Conservation (phyloP, 2,329 filamentous ascomycete species). For the Lachnellula hyalina region DNA sequence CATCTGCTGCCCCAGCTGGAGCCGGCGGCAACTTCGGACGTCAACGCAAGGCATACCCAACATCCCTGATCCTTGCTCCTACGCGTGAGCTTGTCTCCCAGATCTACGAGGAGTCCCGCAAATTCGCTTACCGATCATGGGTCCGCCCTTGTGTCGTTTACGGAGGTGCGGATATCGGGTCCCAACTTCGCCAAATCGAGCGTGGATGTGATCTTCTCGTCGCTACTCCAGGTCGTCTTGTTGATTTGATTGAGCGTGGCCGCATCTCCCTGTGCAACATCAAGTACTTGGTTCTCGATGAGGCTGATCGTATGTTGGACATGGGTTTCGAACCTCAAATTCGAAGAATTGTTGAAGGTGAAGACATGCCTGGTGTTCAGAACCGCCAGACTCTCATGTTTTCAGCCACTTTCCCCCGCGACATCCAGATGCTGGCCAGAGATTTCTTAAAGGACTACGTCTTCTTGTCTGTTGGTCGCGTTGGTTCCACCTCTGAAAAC, state of each 20-base stretch:
- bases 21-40: constrained; percentile 74
- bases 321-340: constrained; percentile 99
- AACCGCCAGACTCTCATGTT: constrained; percentile 99
- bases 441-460: constrained; percentile 99
- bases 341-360: constrained; percentile 93
- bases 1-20: constrained; percentile 60
- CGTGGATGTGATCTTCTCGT: constrained; percentile 94
- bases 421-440: constrained; percentile 97
- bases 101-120: constrained; percentile 95
- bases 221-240: constrained; percentile 92
- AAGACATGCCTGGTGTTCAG: constrained; percentile 87
- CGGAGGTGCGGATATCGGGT: constrained; percentile 97
- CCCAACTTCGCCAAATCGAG: constrained; percentile 97
- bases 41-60: constrained; percentile 96
- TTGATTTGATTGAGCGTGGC: constrained; percentile 97
- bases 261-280: constrained; percentile 97
- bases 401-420: constrained; percentile 96
- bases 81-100: constrained; percentile 98
- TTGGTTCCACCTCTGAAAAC: constrained; percentile 99
- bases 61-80: constrained; percentile 89
- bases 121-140: constrained; percentile 98
- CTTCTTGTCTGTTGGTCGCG: constrained; percentile 97
- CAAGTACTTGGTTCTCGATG: constrained; percentile 97
- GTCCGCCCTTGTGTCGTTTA: constrained; percentile 98
- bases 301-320: constrained; percentile 99